phyloP scores from a whole-genome alignment of 208 protist species.

The Crithidia bombi region DNA sequence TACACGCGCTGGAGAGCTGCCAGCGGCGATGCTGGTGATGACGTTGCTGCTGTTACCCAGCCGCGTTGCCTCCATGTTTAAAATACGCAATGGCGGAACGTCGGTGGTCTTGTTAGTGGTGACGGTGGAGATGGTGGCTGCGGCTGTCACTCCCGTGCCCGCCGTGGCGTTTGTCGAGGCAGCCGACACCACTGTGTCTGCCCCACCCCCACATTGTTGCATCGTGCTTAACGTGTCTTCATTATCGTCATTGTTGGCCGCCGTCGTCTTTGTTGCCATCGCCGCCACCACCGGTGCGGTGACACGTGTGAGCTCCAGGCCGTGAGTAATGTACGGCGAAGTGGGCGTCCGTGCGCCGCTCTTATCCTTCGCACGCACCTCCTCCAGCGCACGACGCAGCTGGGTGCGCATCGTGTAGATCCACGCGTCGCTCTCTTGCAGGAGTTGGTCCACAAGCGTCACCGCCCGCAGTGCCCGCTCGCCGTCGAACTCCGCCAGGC shows the following conservation, averaged over 20 bases:
- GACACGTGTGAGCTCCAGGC: conserved; percentile 16
- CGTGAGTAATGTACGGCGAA: conserved; percentile 8
- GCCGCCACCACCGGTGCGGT: not conserved
- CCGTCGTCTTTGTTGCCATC: not conserved
- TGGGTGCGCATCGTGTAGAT: conserved; percentile 38
- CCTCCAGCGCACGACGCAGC: conserved; percentile 30
- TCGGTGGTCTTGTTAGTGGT: conserved; percentile 20
- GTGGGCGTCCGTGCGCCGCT: not conserved
- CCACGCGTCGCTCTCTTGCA: conserved; percentile 67
- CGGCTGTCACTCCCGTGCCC: no score
- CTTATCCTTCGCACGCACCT: conserved; percentile 23
- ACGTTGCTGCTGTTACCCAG: not conserved
- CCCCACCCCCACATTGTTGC: conserved; percentile 1
- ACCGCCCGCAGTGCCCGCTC: conserved; percentile 65
- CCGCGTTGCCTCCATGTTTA: not conserved
- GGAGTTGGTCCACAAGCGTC: conserved; percentile 37
- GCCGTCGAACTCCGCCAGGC: conserved; percentile 77
- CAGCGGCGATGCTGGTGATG: not conserved
- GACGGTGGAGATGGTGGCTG: not conserved
- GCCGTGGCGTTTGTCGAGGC: conserved; percentile 4
- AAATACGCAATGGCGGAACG: conserved; percentile 28
- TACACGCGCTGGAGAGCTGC: not conserved
- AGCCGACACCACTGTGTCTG: not conserved
- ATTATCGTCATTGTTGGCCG: not conserved
- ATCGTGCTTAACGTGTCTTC: conserved; percentile 8